Conservation (phyloP, 1,139 yeast genomes). For the Yamadazyma siamensis region DNA sequence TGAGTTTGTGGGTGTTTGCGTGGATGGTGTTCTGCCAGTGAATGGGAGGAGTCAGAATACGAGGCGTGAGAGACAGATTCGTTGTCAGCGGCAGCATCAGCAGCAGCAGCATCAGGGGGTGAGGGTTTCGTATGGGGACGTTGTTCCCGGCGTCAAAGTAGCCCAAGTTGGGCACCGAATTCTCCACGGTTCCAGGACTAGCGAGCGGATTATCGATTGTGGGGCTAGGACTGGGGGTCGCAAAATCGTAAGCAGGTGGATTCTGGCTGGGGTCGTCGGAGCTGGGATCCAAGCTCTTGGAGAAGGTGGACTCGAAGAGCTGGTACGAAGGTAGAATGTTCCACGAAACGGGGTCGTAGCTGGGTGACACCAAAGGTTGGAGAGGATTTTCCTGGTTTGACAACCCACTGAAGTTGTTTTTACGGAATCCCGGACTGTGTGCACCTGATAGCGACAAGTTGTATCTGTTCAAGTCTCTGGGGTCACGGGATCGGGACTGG, state of each 20-base stretch:
- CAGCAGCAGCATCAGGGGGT: background rate
- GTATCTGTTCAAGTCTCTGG: too few relatives aligned
- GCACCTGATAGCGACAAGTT: slow-evolving; percentile 5
- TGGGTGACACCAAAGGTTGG: slow-evolving; percentile 14
- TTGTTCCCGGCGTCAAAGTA: background rate
- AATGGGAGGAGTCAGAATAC: slow-evolving; percentile 1
- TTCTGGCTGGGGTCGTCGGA: slow-evolving; percentile 28
- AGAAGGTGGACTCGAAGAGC: slow-evolving; percentile 38
- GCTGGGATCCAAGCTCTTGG: slow-evolving; percentile 34
- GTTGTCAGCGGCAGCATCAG: background rate
- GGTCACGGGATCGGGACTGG: too few relatives aligned
- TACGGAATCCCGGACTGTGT: too few relatives aligned
- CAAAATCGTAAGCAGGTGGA: slow-evolving; percentile 35
- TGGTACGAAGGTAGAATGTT: slow-evolving; percentile 44
- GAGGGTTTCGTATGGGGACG: background rate
- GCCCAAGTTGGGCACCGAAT: slow-evolving; percentile 10
- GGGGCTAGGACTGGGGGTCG: background rate
- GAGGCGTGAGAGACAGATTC: background rate
- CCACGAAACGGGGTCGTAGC: slow-evolving; percentile 18
- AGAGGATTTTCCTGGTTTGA: slow-evolving; percentile 2
- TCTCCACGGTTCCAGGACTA: slow-evolving; percentile 12
- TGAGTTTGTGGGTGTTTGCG: slow-evolving; percentile 41
- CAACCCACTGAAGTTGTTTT: background rate
- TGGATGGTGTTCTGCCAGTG: slow-evolving; percentile 41
- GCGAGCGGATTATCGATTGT: too few relatives aligned